Conservation (phyloP, 371 early-diverging fungal genomes). For the Mucor mucedo region DNA sequence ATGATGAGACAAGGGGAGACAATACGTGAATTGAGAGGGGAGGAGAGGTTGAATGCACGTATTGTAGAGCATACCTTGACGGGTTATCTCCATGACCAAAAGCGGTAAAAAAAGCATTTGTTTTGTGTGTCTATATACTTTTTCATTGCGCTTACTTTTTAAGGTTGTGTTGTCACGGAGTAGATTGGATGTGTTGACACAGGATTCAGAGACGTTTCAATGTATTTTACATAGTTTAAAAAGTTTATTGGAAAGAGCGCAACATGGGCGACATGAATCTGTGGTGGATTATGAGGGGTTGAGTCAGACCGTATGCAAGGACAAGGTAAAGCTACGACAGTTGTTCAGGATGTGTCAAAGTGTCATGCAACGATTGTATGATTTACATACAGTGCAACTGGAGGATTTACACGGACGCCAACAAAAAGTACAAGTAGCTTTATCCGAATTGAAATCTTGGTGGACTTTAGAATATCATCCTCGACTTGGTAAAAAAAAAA, state of each 20-base stretch:
- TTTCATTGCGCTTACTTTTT: no score
- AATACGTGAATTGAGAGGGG: background rate
- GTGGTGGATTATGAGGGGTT: background rate
- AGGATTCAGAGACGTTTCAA: background rate
- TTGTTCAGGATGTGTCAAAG: background rate
- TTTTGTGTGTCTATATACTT: no score
- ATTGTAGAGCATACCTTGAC: background rate
- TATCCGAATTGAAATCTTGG: no score
- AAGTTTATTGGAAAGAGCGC: background rate
- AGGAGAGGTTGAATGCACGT: background rate
- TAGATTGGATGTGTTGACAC: background rate
- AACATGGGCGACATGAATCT: background rate
- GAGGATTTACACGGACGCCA: background rate
- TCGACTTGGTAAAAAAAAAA: no score
- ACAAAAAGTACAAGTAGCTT: no score
- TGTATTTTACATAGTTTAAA: background rate
- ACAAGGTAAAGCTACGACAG: background rate
- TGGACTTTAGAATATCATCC: no score
- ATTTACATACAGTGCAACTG: background rate
- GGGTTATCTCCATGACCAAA: background rate
- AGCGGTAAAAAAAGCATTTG: background rate
- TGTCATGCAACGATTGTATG: no score
- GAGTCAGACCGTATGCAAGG: background rate
- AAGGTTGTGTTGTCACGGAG: background rate
- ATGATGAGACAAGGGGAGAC: background rate